A percentile compares a stretch with the other conserved stretches of the same genome.
phyloP scores from a whole-genome alignment of 108 stramenopile genomes.

The Phaeodactylum tricornutum region DNA sequence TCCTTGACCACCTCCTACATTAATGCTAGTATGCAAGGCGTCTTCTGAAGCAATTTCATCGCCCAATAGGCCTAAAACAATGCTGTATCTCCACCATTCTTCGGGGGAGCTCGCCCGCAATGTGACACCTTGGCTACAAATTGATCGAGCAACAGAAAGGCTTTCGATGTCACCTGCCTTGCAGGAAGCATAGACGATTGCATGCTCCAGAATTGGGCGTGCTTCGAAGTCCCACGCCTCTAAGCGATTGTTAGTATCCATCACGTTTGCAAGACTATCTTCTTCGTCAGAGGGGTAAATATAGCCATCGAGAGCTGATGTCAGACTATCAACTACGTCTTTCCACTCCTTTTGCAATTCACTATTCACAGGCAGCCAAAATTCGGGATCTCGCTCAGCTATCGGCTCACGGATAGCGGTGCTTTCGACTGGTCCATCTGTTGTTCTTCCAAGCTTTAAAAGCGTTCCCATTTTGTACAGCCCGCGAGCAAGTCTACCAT shows the following conservation, averaged over 20 bases:
- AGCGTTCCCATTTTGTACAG: constrained; percentile 52
- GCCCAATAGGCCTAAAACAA: constrained; percentile 61
- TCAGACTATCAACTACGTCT: constrained; percentile 29
- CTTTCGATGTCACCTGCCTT: constrained; percentile 59
- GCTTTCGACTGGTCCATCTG: constrained; percentile 4
- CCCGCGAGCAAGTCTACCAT: constrained; percentile 22
- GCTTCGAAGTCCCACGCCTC: constrained; percentile 63
- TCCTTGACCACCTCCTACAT: constrained; percentile 60
- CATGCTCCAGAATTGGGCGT: constrained; percentile 61
- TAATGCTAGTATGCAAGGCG: constrained; percentile 51
- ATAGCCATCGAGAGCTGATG: constrained; percentile 29
- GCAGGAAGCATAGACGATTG: constrained; percentile 61
- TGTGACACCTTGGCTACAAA: constrained; percentile 75
- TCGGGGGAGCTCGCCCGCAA: constrained; percentile 75
- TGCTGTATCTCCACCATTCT: constrained; percentile 75
- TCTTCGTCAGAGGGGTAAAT: constrained; percentile 22
- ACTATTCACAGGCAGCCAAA: constrained; percentile 34
- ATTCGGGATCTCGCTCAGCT: constrained; percentile 29
- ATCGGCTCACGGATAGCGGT: constrained; percentile 7
- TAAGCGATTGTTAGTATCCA: constrained; percentile 12
- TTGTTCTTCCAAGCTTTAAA: constrained; percentile 42
- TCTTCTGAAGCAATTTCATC: constrained; percentile 77
- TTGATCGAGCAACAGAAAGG: constrained; percentile 52
- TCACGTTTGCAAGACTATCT: not conserved
- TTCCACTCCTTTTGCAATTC: constrained; percentile 40